Conservation (phyloP, 2,329 filamentous ascomycete species). For the Myriosclerotinia curreyana region DNA sequence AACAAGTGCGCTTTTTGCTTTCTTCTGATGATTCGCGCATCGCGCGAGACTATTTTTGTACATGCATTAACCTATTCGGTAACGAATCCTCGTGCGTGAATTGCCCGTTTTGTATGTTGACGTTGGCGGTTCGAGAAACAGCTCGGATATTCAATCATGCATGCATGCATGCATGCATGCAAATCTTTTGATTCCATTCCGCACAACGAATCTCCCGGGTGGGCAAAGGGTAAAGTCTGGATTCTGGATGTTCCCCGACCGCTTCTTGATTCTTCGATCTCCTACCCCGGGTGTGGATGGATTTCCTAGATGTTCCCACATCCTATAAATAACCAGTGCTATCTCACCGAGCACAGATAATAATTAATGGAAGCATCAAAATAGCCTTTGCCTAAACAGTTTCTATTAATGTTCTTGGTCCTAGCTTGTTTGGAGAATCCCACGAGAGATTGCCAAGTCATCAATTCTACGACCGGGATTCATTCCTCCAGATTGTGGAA, state of each 20-base stretch:
- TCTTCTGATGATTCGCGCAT: background rate
- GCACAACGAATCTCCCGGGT: background rate
- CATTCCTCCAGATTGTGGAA: constrained; percentile 42
- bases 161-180: background rate
- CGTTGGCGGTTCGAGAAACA: background rate
- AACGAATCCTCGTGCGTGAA: background rate
- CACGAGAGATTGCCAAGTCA: background rate
- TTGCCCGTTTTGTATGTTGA: background rate
- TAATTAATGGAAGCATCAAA: background rate
- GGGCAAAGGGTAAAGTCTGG: too few relatives aligned
- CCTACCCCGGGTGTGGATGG: background rate
- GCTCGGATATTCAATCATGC: background rate
- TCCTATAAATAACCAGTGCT: background rate
- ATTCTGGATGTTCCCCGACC: background rate
- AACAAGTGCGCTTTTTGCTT: background rate
- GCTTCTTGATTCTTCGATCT: background rate
- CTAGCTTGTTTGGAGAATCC: background rate
- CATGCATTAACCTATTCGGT: background rate
- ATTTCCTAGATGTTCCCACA: background rate
- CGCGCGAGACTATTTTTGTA: background rate
- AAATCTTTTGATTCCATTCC: background rate
- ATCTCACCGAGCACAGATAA: background rate
- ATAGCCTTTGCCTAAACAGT: background rate
- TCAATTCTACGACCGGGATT: background rate
- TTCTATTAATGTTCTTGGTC: background rate